Percentiles rank a stretch among this genome's conserved stretches.
phyloP scores from a whole-genome alignment of 495 filamentous ascomycete genomes.

The Venustampulla echinocandica region DNA sequence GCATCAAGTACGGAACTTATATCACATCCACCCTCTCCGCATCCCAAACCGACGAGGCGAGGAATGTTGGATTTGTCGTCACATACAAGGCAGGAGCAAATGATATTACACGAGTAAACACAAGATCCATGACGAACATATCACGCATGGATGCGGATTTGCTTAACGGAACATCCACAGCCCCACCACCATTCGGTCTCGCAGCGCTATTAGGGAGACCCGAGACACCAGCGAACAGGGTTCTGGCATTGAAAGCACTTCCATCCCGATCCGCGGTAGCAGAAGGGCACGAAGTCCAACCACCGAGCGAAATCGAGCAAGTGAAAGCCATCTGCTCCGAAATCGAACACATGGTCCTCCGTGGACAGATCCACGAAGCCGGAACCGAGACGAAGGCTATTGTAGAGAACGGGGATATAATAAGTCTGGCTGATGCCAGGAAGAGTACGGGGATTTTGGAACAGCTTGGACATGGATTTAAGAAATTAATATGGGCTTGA shows the following conservation, averaged over 20 bases:
- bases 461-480: constrained; percentile 56
- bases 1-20: constrained; percentile 73
- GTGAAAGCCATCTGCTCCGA: constrained; percentile 62
- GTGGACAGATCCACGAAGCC: constrained; percentile 22
- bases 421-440: constrained; percentile 74
- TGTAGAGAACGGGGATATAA: constrained; percentile 67
- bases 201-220: constrained; percentile 21
- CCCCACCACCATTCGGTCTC: constrained; percentile 1
- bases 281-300: constrained; percentile 24
- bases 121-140: constrained; percentile 59
- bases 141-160: not conserved
- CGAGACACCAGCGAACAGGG: constrained; percentile 11
- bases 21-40: constrained; percentile 77
- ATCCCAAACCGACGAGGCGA: constrained; percentile 60
- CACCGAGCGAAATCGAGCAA: constrained; percentile 57
- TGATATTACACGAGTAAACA: constrained; percentile 71
- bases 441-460: constrained; percentile 81
- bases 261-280: constrained; percentile 42
- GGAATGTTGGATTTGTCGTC: constrained; percentile 76
- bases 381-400: constrained; percentile 29
- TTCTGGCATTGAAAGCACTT: constrained; percentile 51
- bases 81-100: constrained; percentile 59
- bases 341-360: constrained; percentile 21
- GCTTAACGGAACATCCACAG: constrained; percentile 18
- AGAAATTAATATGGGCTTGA: constrained; percentile 4